phyloP scores from a whole-genome alignment of 2,329 filamentous ascomycete genomes.

The Fusarium sp. region DNA sequence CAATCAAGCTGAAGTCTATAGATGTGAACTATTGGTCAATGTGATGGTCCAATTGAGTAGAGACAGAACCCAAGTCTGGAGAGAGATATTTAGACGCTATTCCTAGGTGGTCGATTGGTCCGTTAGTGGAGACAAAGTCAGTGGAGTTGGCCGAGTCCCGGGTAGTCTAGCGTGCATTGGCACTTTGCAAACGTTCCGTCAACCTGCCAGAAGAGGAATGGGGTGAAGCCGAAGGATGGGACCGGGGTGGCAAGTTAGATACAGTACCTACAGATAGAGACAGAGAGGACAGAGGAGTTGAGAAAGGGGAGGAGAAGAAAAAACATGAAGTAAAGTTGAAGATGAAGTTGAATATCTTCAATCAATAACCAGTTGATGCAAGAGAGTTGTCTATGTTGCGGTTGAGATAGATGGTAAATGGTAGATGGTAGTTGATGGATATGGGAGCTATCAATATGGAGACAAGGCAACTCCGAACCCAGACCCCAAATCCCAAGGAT shows the following conservation, averaged over 20 bases:
- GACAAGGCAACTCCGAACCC: conserved; percentile 13
- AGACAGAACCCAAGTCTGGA: too few relatives aligned
- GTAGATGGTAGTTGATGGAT: too few relatives aligned
- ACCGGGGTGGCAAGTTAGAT: conserved; percentile 26
- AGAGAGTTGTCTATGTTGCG: too few relatives aligned
- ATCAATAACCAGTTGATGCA: too few relatives aligned
- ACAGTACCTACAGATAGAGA: neutral
- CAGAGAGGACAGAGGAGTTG: neutral
- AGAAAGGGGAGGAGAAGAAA: too few relatives aligned
- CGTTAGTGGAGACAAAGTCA: conserved; percentile 31
- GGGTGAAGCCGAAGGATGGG: conserved; percentile 36
- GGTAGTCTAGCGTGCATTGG: conserved; percentile 24
- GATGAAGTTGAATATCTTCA: too few relatives aligned
- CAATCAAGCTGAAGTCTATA: neutral
- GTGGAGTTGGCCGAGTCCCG: conserved; percentile 19
- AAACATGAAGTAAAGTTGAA: too few relatives aligned
- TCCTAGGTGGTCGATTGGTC: conserved; percentile 8
- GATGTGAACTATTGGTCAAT: neutral
- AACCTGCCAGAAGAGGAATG: conserved; percentile 45
- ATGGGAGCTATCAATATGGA: neutral
- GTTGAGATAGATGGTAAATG: too few relatives aligned
- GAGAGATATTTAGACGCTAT: conserved; percentile 4
- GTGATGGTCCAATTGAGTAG: too few relatives aligned
- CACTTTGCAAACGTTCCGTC: conserved; percentile 42
- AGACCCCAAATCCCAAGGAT: neutral